These are phyloP conservation scores for Exobasidium rhododendri DNA, from an alignment of 1,284 basidiomycete genomes.

Conservation along the genomic window DNA sequence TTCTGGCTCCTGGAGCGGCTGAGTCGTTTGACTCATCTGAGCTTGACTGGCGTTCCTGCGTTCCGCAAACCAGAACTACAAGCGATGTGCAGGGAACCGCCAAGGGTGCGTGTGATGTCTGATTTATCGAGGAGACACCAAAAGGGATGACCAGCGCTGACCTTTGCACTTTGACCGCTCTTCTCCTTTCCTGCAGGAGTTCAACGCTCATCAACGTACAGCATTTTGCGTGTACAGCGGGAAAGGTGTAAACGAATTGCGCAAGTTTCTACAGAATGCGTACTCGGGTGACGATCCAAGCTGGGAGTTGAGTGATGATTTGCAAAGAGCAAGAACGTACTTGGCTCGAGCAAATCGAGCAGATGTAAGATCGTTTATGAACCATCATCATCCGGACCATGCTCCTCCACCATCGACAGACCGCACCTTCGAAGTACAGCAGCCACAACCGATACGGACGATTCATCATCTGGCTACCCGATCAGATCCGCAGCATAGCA, in stretches of 20 bases:
- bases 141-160: background rate
- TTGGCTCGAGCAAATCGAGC: background rate
- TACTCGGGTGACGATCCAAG: slow-evolving; percentile 21
- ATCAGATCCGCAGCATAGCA: background rate
- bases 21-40: slow-evolving; percentile 85
- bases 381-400: too few relatives aligned
- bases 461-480: background rate
- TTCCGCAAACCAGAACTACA: slow-evolving; percentile 84
- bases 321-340: background rate
- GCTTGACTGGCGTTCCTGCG: slow-evolving; percentile 88
- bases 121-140: slow-evolving; percentile 65
- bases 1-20: slow-evolving; percentile 84
- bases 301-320: background rate
- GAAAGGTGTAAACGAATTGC: slow-evolving; percentile 78
- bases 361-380: too few relatives aligned
- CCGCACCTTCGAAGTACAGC: too few relatives aligned
- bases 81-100: slow-evolving; percentile 82
- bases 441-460: too few relatives aligned
- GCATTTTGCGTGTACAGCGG: slow-evolving; percentile 97
- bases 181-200: too few relatives aligned
- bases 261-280: slow-evolving; percentile 60
- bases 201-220: slow-evolving; percentile 83
- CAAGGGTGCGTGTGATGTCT: too few relatives aligned
- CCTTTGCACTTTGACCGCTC: slow-evolving; percentile 58
- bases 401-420: too few relatives aligned